Percentiles rank a stretch among this genome's conserved stretches.
Evolutionary conservation across 2,329 filamentous ascomycete species (phyloP).

Genomic region (Claviceps pusilla): DNA sequence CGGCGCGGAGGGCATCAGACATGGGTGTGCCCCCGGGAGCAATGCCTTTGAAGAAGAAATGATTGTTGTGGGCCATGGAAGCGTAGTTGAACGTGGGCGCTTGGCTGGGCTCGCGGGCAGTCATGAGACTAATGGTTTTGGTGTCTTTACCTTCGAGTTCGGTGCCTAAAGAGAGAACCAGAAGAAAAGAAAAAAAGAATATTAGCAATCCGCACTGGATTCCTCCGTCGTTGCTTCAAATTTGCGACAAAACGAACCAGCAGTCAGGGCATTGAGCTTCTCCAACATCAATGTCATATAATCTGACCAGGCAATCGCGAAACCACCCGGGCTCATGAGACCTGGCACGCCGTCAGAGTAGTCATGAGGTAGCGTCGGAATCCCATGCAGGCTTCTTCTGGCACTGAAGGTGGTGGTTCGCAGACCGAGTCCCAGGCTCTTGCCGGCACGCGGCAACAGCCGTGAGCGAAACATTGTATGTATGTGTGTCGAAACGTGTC

Average conservation of each 20-base stretch:
- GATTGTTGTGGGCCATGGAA: conserved; percentile 87
- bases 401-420: conserved; percentile 20
- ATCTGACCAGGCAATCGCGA: conserved; percentile 63
- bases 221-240: not conserved
- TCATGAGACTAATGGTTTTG: conserved; percentile 56
- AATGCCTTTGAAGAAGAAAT: conserved; percentile 59
- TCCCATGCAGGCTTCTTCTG: conserved; percentile 29
- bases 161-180: conserved; percentile 34
- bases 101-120: conserved; percentile 61
- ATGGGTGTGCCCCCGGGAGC: conserved; percentile 33
- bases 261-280: conserved; percentile 59
- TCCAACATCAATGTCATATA: conserved; percentile 64
- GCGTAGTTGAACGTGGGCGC: conserved; percentile 89
- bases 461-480: conserved; percentile 34
- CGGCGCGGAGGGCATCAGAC: conserved; percentile 36
- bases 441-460: conserved; percentile 33
- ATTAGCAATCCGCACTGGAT: not conserved
- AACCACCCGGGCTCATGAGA: conserved; percentile 55
- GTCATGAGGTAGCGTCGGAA: conserved; percentile 32
- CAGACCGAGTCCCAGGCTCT: conserved; percentile 20
- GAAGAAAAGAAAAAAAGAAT: not conserved
- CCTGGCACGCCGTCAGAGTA: conserved; percentile 45
- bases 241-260: conserved; percentile 39
- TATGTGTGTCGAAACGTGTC: not conserved
- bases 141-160: conserved; percentile 45